Base-by-base conservation (phyloP, 306 rosid genomes). In the Prunus kanzakura region DNA sequence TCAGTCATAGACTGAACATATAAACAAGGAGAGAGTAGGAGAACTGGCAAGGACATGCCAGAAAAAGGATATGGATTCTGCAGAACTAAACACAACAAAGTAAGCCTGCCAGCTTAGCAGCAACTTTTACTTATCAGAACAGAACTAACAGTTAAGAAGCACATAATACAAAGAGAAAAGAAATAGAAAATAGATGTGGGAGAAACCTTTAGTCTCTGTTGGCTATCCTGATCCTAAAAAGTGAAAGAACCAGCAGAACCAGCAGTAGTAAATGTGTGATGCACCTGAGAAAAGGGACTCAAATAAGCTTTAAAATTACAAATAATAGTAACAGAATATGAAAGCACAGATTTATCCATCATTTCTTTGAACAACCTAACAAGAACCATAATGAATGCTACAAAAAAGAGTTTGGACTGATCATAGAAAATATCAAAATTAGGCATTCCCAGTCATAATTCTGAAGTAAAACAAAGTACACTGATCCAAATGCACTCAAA, bases 181-280 rank as follows among this genome's bases (percentile, higher is more conserved):
- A 5, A 74, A 35, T 20, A 63, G 16, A 75, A 46, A 51, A 50
- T 38, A 65, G 72, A 76, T 76, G 43, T 14, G 43, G 62, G 32
- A 63, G 30, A 69, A 67, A 94, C 97, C 97, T 95, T 95, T 57
- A 92, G 97, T 82, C 97, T 95, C 76, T 95, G 97, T 82, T 92
- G 90, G 70, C 96, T 95, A 90, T 95, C 97, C 81, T 95, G 91
- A 63, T 92, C 97, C 97, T 97, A 91, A 90, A 95, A 92, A 84
- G 91, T 90, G 82, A 90, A 92, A 68, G 99, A 93, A 66, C 99
- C 99, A 73, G 90, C 97, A 45, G 97, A 95, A 55, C 99, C 99
- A 12, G 99, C 89, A 57, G 99, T 95, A 80, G 97, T 97, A 78
- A 95, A 90, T 72, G 99, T 95, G 83, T 92, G 99, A 85, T 92